These are phyloP conservation scores for Amphichorda felina DNA, from an alignment of 2,329 filamentous ascomycete species.

Conservation along the genomic window DNA sequence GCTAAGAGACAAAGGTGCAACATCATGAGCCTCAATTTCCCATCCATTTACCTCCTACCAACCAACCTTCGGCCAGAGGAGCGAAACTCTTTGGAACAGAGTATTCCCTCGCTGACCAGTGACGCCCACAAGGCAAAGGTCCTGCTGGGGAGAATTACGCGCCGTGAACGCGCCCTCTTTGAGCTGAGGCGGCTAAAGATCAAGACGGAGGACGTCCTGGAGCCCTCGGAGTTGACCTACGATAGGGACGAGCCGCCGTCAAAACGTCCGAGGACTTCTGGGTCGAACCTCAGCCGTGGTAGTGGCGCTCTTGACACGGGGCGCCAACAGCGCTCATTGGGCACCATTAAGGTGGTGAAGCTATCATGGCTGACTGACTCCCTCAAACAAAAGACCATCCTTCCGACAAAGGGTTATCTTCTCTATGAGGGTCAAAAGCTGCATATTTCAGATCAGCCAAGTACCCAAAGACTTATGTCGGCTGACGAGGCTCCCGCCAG, in stretches of 20 bases:
- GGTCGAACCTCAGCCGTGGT: conserved; percentile 1
- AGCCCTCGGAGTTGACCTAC: not conserved
- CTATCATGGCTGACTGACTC: conserved; percentile 47
- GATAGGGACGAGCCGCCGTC: not conserved
- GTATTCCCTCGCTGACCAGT: conserved; percentile 55
- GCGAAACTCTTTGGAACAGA: conserved; percentile 51
- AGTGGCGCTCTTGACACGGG: not conserved
- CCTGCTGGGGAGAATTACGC: conserved; percentile 61
- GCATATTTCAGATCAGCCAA: too few relatives aligned
- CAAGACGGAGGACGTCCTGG: conserved; percentile 29
- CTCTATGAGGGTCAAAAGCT: conserved; percentile 39
- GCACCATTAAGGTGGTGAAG: conserved; percentile 40
- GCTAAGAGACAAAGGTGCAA: too few relatives aligned
- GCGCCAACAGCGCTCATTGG: conserved; percentile 10
- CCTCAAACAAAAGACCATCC: conserved; percentile 25
- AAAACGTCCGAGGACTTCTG: conserved; percentile 3
- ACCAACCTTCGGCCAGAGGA: conserved; percentile 55
- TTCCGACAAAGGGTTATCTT: conserved; percentile 38
- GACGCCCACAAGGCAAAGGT: conserved; percentile 61
- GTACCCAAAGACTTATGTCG: too few relatives aligned
- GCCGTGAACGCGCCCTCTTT: conserved; percentile 59
- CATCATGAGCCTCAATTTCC: conserved; percentile 24
- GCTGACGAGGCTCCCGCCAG: not conserved
- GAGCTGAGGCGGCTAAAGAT: conserved; percentile 64
- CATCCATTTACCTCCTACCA: conserved; percentile 61